Evolutionary conservation across 75 land plant genomes (phyloP).

Genomic region (Gnetum montanum): DNA sequence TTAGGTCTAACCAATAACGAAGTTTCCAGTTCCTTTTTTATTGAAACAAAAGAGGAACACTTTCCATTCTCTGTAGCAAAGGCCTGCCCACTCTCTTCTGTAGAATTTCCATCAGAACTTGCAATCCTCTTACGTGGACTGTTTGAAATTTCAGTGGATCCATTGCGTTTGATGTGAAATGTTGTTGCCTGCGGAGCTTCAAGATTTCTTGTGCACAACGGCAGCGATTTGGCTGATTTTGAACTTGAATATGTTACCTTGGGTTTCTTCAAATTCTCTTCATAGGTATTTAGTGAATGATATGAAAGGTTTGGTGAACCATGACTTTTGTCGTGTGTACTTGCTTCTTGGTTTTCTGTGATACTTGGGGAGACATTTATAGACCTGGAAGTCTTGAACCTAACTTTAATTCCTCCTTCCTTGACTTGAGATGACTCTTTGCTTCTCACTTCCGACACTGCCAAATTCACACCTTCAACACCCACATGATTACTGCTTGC

Average conservation of each 20-base stretch:
- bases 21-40: slow-evolving; percentile 33
- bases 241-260: not conserved
- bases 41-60: slow-evolving; percentile 9
- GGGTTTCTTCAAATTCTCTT: not conserved
- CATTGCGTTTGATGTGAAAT: too few relatives aligned
- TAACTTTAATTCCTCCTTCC: slow-evolving; percentile 4
- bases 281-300: not conserved
- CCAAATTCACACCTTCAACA: not conserved
- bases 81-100: slow-evolving; percentile 6
- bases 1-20: slow-evolving; percentile 26
- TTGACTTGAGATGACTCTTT: not conserved
- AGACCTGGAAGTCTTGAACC: slow-evolving; percentile 5
- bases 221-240: not conserved
- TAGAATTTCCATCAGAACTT: not conserved
- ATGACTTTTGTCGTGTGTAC: not conserved
- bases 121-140: not conserved
- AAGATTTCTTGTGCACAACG: not conserved
- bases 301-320: not conserved
- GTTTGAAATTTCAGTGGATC: slow-evolving; percentile 1
- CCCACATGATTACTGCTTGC: not conserved
- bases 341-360: not conserved
- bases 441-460: not conserved
- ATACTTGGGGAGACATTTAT: not conserved
- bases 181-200: not conserved
- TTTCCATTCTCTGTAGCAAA: not conserved